phyloP scores from a whole-genome alignment of 2,329 filamentous ascomycete species.

The Talaromyces sp. region DNA sequence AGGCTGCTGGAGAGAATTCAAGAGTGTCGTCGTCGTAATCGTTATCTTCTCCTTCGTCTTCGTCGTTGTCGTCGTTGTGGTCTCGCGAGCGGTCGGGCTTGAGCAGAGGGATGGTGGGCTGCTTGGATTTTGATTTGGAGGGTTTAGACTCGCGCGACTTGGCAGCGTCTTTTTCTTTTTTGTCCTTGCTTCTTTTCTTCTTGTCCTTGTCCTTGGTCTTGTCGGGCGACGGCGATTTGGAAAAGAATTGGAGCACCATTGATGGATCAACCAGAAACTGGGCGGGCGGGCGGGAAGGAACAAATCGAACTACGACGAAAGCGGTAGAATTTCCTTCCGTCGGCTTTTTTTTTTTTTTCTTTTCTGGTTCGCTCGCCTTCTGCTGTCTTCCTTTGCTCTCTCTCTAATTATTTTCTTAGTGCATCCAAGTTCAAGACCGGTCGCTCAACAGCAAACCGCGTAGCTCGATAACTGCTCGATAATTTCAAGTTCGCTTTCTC shows the following conservation, averaged over 20 bases:
- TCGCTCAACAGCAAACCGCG: not conserved
- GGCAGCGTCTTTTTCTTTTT: not conserved
- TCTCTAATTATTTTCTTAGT: not conserved
- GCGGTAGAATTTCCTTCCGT: constrained; percentile 29
- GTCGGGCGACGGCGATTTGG: constrained; percentile 21
- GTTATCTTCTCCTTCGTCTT: not conserved
- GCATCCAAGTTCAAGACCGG: not conserved
- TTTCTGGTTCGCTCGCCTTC: not conserved
- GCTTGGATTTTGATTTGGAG: too few relatives aligned
- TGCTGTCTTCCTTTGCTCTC: not conserved
- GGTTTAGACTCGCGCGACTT: not conserved
- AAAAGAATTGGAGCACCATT: constrained; percentile 36
- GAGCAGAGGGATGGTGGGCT: not conserved
- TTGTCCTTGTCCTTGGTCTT: constrained; percentile 21
- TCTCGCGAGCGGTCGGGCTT: not conserved
- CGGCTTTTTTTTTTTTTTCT: not conserved
- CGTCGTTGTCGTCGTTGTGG: not conserved
- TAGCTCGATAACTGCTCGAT: not conserved
- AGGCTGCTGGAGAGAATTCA: constrained; percentile 8
- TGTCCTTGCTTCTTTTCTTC: constrained; percentile 14
- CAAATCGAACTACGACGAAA: constrained; percentile 34
- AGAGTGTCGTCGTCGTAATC: not conserved
- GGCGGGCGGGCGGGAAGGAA: constrained; percentile 14
- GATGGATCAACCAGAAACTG: constrained; percentile 1
- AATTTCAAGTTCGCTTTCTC: not conserved